Base-by-base conservation (phyloP, 2,329 filamentous ascomycete species). In the Ophiocordyceps camponoti-saundersi region DNA sequence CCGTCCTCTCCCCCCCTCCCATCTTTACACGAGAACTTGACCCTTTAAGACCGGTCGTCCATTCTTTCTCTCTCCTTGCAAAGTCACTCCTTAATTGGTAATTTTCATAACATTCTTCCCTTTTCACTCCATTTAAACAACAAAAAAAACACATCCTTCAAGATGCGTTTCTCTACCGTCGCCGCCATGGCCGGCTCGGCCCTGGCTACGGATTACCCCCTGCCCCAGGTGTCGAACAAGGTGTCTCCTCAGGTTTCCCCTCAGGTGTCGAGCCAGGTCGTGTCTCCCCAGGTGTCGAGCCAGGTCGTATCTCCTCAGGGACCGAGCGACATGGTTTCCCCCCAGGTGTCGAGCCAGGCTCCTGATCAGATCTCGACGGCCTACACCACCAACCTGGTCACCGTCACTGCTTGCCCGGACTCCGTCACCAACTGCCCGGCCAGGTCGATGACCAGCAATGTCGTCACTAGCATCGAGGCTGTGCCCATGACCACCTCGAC, bases 391-490 rank as follows among this genome's bases (percentile, higher is more conserved):
- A 44, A 71, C 61, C 63, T 75, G 58, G 64, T 74, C 55, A 80
- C 77, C 64, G 66, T 80, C 71, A 80, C 73, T 60, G 70, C 70
- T 50, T 81, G 77, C 70, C 70, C 65, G 49, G 66, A 72, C 47
- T 69, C 68, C 49, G 74, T 79, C 59, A 73, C 75, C 61, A 59
- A 81, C 76, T 82, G 79, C 72, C 72, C 71, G 48, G 67, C 63
- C 51, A 53, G 58, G 53, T 62, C 60, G 46, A 59, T 57, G 53
- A 58, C 61, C 49, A 68, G 63, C 55, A 53, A 54, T 47, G 58
- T 65, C 50, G 54, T 59, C 52, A 65, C 62, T 52, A 63, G 60
- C 54, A 53, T 65, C 48, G 12, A 23, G 40, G 10, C 40, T 12
- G 53, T 65, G 46, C 58, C 70, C 48, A 56, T 65, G 52, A 71